Evolutionary conservation across 2,329 filamentous ascomycete genomes (phyloP).

Genomic region (Penicillium italicum): DNA sequence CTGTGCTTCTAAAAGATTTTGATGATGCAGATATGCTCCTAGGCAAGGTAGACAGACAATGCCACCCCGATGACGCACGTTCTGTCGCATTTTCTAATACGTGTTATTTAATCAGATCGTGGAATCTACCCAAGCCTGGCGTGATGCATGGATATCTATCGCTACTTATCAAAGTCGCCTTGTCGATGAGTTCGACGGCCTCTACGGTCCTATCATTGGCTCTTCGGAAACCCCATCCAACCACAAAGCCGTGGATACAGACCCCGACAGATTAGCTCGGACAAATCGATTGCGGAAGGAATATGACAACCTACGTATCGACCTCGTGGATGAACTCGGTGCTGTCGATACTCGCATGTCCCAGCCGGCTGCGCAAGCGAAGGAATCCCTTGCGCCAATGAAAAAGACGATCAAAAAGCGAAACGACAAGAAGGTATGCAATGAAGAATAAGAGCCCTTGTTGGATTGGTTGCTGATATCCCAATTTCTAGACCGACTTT

Average conservation of each 20-base stretch:
- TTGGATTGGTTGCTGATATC: not conserved
- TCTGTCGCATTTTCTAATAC: slow-evolving; percentile 5
- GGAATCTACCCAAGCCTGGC: slow-evolving; percentile 71
- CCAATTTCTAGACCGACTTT: slow-evolving; percentile 60
- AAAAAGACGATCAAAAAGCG: slow-evolving; percentile 82
- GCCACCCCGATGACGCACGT: slow-evolving; percentile 8
- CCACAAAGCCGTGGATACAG: slow-evolving; percentile 58
- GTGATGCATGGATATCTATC: slow-evolving; percentile 72
- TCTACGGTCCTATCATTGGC: slow-evolving; percentile 74
- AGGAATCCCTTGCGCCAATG: slow-evolving; percentile 65
- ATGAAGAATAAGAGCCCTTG: not conserved
- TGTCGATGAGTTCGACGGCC: slow-evolving; percentile 63
- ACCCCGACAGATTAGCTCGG: slow-evolving; percentile 60
- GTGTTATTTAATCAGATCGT: slow-evolving; percentile 56
- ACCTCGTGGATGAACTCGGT: slow-evolving; percentile 67
- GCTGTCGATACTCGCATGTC: slow-evolving; percentile 69
- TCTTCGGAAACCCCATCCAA: slow-evolving; percentile 56
- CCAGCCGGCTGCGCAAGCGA: slow-evolving; percentile 65
- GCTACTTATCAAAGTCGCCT: slow-evolving; percentile 65
- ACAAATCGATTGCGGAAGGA: slow-evolving; percentile 62
- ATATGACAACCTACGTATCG: slow-evolving; percentile 67
- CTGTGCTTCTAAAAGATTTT: slow-evolving; percentile 71
- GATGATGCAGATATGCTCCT: slow-evolving; percentile 74
- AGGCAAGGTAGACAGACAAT: slow-evolving; percentile 56
- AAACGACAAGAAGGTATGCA: slow-evolving; percentile 66